A percentile compares a stretch with the other conserved stretches of the same genome.
Conservation (phyloP, 2,329 filamentous ascomycete species). For the Alternaria solani region DNA sequence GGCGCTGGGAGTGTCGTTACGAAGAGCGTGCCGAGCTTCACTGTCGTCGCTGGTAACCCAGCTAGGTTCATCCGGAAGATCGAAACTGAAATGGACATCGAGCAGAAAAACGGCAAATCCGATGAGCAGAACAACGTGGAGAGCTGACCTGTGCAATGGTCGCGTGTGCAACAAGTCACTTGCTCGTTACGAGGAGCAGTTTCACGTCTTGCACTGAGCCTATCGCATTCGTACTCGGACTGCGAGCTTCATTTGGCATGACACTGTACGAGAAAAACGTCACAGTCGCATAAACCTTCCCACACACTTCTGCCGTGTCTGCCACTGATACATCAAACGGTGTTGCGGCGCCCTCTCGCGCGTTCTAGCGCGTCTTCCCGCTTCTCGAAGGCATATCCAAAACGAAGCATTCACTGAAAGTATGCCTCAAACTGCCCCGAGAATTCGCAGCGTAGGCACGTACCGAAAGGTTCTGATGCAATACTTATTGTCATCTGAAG, state of each 20-base stretch:
- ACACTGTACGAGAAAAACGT: not conserved
- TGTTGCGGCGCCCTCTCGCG: not conserved
- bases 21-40: slow-evolving; percentile 73
- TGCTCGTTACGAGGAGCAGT: slow-evolving; percentile 2
- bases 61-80: slow-evolving; percentile 66
- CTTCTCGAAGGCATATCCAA: not conserved
- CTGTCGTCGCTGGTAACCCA: slow-evolving; percentile 72
- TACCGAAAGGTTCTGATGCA: not conserved
- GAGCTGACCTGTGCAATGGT: not conserved
- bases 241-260: slow-evolving; percentile 1
- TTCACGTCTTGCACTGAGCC: not conserved
- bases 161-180: not conserved
- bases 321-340: not conserved
- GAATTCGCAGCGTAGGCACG: not conserved
- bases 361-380: slow-evolving; percentile 6
- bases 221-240: not conserved
- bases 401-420: not conserved
- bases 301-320: not conserved
- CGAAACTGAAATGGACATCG: slow-evolving; percentile 45
- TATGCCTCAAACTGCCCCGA: not conserved
- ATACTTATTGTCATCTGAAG: not conserved
- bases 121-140: not conserved
- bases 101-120: slow-evolving; percentile 18
- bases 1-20: slow-evolving; percentile 88
- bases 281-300: not conserved